Conservation (phyloP, 495 filamentous ascomycete species). For the Penicillium samsonianum region DNA sequence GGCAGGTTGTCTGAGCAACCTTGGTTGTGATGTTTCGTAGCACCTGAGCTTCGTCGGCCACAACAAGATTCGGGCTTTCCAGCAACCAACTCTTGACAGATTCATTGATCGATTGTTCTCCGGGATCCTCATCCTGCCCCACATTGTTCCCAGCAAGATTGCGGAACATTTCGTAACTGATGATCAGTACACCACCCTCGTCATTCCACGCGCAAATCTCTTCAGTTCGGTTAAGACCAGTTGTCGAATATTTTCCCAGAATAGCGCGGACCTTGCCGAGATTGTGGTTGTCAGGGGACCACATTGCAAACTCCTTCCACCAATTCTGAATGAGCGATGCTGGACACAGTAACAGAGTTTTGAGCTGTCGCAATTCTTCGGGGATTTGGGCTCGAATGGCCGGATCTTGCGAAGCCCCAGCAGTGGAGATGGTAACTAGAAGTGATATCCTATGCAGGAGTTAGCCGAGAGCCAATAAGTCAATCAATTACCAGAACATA, state of each 20-base stretch:
- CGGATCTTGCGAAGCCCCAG: slow-evolving; percentile 58
- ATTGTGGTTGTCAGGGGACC: slow-evolving; percentile 53
- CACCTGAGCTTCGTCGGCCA: slow-evolving; percentile 85
- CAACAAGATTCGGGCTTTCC: slow-evolving; percentile 67
- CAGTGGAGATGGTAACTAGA: slow-evolving; percentile 69
- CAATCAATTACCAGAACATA: slow-evolving; percentile 36
- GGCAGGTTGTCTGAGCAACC: slow-evolving; percentile 52
- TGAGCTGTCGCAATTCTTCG: slow-evolving; percentile 55
- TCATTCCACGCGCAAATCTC: slow-evolving; percentile 59
- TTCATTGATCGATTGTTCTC: slow-evolving; percentile 32
- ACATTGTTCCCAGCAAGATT: slow-evolving; percentile 16
- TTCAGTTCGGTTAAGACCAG: slow-evolving; percentile 36
- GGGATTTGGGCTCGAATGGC: slow-evolving; percentile 67
- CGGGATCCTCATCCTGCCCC: slow-evolving; percentile 14
- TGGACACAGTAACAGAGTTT: slow-evolving; percentile 75
- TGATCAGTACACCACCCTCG: slow-evolving; percentile 70
- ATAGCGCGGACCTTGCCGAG: slow-evolving; percentile 53
- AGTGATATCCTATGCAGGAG: slow-evolving; percentile 60
- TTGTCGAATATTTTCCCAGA: slow-evolving; percentile 9
- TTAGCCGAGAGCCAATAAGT: slow-evolving; percentile 1
- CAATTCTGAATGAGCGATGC: slow-evolving; percentile 77
- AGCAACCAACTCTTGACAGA: slow-evolving; percentile 51
- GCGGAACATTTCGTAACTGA: slow-evolving; percentile 72
- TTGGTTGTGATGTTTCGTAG: slow-evolving; percentile 64
- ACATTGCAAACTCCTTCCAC: slow-evolving; percentile 71